A percentile compares a stretch with the other conserved stretches of the same genome.
phyloP scores from a whole-genome alignment of 1,284 basidiomycete genomes.

The Irpex lacteus region DNA sequence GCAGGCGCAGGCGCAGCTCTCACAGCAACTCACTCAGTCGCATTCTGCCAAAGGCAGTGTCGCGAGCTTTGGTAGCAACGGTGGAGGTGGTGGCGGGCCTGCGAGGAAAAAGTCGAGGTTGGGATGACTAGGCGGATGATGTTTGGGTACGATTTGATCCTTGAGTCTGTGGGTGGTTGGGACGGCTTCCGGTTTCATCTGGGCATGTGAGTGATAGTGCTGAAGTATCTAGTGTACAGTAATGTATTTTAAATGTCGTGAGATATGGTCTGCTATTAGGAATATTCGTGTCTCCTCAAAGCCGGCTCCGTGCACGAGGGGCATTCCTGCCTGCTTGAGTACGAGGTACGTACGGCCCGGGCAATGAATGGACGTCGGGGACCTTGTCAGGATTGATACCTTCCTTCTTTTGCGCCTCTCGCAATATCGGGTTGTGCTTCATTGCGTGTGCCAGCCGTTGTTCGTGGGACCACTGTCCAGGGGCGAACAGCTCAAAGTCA shows the following conservation, averaged over 20 bases:
- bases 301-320: background rate
- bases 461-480: slow-evolving; percentile 48
- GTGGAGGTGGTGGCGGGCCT: slow-evolving; percentile 36
- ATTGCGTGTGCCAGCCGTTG: slow-evolving; percentile 64
- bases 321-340: background rate
- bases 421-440: slow-evolving; percentile 41
- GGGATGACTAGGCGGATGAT: slow-evolving; percentile 19
- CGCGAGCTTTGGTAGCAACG: slow-evolving; percentile 46
- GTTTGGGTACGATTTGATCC: background rate
- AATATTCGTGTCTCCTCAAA: background rate
- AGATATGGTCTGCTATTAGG: background rate
- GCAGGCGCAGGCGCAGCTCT: slow-evolving; percentile 36
- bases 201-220: background rate
- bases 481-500: slow-evolving; percentile 61
- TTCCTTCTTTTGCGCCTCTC: slow-evolving; percentile 50
- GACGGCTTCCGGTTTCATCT: background rate
- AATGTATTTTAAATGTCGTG: background rate
- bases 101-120: slow-evolving; percentile 42
- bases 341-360: background rate
- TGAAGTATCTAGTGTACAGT: background rate
- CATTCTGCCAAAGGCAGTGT: slow-evolving; percentile 35
- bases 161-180: background rate
- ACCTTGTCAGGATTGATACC: slow-evolving; percentile 28
- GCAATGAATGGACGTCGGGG: background rate
- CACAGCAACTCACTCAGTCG: slow-evolving; percentile 28